A percentile compares a stretch with the other conserved stretches of the same genome.
phyloP scores from a whole-genome alignment of 768 basidiomycete genomes.

The Mycena metata region DNA sequence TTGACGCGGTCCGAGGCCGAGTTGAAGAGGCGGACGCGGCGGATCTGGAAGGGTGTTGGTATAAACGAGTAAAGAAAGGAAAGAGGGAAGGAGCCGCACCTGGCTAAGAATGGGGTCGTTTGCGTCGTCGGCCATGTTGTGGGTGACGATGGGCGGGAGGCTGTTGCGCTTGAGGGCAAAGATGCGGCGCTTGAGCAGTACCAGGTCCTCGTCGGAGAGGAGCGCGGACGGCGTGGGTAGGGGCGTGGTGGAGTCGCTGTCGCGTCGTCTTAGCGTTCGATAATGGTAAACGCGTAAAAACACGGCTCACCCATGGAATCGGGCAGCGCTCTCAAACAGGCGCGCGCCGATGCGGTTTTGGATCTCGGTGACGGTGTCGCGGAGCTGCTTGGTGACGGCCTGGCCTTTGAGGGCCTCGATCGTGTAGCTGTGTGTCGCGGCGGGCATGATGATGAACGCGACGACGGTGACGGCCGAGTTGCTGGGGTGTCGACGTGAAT shows the following conservation, averaged over 20 bases:
- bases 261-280: not conserved
- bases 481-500: not conserved
- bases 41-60: constrained; percentile 56
- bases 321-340: constrained; percentile 93
- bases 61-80: not conserved
- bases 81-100: constrained; percentile 1
- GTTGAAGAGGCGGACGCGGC: constrained; percentile 96
- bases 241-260: constrained; percentile 63
- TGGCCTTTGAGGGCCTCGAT: constrained; percentile 97
- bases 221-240: constrained; percentile 82
- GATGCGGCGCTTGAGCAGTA: constrained; percentile 94
- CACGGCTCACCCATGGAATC: constrained; percentile 96
- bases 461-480: constrained; percentile 89
- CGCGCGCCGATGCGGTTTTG: constrained; percentile 93
- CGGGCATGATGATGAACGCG: constrained; percentile 99
- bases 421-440: constrained; percentile 95
- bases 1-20: constrained; percentile 91
- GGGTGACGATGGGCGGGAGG: constrained; percentile 96
- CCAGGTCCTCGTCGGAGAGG: constrained; percentile 92
- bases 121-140: constrained; percentile 97
- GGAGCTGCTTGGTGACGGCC: constrained; percentile 96
- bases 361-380: constrained; percentile 96
- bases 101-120: constrained; percentile 96
- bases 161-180: constrained; percentile 96
- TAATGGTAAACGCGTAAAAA: too few species aligned